These are phyloP conservation scores for Pichia gijzeniarum DNA, from an alignment of 805 yeast species.

Conservation along the genomic window DNA sequence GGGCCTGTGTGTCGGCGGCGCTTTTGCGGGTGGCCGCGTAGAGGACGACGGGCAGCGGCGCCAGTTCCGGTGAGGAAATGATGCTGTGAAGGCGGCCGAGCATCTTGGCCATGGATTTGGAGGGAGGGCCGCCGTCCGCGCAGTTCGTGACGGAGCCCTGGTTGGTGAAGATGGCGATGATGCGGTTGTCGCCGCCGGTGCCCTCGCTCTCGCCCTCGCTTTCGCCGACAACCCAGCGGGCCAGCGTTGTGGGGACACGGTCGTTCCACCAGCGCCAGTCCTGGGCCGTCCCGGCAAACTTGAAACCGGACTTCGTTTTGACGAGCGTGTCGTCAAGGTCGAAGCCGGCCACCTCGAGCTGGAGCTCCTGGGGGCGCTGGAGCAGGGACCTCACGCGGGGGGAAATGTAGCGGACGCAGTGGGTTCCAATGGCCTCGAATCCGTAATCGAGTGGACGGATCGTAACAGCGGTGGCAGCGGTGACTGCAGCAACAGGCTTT, in stretches of 20 bases:
- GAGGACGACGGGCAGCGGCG: constrained; percentile 35
- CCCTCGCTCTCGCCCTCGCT: too few relatives aligned
- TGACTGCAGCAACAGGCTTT: neutral
- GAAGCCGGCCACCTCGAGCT: constrained; percentile 47
- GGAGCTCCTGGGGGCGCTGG: neutral
- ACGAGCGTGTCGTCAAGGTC: constrained; percentile 83
- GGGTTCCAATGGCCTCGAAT: constrained; percentile 7
- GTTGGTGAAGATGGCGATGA: constrained; percentile 73
- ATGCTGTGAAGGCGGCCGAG: constrained; percentile 36
- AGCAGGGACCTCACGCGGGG: constrained; percentile 1
- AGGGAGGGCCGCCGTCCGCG: constrained; percentile 15
- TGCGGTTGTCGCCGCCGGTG: neutral
- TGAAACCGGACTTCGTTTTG: constrained; percentile 53
- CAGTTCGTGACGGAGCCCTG: constrained; percentile 63
- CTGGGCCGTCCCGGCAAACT: constrained; percentile 47
- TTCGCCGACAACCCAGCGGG: constrained; percentile 5
- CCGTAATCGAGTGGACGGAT: neutral
- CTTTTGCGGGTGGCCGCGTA: constrained; percentile 63
- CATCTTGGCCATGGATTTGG: constrained; percentile 35
- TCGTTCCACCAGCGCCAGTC: constrained; percentile 68
- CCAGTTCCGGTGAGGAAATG: constrained; percentile 12
- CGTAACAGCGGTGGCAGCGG: neutral
- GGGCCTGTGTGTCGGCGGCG: constrained; percentile 14
- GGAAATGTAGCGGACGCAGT: constrained; percentile 4
- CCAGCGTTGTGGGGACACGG: constrained; percentile 23